Evolutionary conservation across 2,329 filamentous ascomycete species (phyloP).

Genomic region (Podosphaera xanthii): DNA sequence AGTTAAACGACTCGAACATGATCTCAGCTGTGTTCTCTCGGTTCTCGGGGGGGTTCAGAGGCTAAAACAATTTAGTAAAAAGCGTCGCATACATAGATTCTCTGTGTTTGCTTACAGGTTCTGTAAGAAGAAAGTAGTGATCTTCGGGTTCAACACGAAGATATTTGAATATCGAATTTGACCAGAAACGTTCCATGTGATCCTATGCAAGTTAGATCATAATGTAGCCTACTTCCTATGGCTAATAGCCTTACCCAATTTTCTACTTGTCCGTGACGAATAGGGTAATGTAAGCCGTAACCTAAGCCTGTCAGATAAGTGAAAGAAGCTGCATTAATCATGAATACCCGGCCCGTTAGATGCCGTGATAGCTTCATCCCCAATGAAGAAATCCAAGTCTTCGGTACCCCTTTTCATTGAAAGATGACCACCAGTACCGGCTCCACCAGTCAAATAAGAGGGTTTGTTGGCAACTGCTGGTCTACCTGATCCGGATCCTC

Average conservation of each 20-base stretch:
- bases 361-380: conserved; percentile 78
- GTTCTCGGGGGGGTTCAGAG: conserved; percentile 93
- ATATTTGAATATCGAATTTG: conserved; percentile 99
- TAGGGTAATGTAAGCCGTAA: conserved; percentile 92
- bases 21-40: conserved; percentile 98
- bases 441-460: conserved; percentile 78
- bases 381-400: conserved; percentile 96
- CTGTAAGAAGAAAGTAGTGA: conserved; percentile 93
- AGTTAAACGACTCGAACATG: conserved; percentile 99
- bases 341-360: conserved; percentile 54
- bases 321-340: not conserved
- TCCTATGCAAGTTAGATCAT: conserved; percentile 32
- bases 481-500: conserved; percentile 63
- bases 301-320: conserved; percentile 25
- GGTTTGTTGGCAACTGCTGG: conserved; percentile 87
- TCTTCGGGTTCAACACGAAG: conserved; percentile 94
- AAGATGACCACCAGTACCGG: conserved; percentile 60
- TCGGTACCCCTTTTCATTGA: conserved; percentile 88
- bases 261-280: conserved; percentile 93
- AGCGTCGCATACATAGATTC: not conserved
- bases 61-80: conserved; percentile 25
- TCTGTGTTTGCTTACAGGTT: conserved; percentile 44
- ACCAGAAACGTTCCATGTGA: conserved; percentile 99
- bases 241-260: conserved; percentile 49
- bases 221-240: not conserved